Base-by-base conservation (phyloP, 768 basidiomycete genomes). In the Lactarius akahatsu region DNA sequence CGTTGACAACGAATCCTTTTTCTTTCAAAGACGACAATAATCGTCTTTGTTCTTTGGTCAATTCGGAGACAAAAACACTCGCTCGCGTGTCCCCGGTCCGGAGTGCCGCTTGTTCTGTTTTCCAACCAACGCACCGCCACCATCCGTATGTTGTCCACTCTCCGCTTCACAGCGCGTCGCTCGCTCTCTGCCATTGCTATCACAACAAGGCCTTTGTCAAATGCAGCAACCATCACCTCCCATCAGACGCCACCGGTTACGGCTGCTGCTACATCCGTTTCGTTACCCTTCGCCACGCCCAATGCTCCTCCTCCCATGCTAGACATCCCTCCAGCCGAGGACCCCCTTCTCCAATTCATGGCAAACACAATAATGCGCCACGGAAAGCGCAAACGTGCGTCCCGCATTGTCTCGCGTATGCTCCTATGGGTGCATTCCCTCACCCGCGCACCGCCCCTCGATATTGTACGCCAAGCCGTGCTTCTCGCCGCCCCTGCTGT, bases 371-470 rank as follows among this genome's bases (percentile, higher is more conserved):
- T 92, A 57, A 87, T 88, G 79, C 73, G 73, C 43, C 77, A 89
- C 73, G 93, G 93, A 38, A 81, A 86, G 63, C 84, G 87, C 64
- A 81, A 89, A 10, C 79, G 80, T 26, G 89, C 90, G 0, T 77
- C 84, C 0, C 82, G 81, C 38, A 78, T 79, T 50, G 81, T 87
- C 54, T 82, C 86, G 2, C 75, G 80, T n/a, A 87, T 84, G 70
- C 85, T 94, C n/a, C 75, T 86, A 20, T 80, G 87, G 72, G 84
- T 96, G 47, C 89, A 90, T 74, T 81, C 86, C 11, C 79, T 89
- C 65, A 96, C 93, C 18, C 82, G 87, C 62, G 83, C 86, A 8
- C 86, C 88, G n/a, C 90, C 94, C 0, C 79, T 94, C 40, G 91
- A 91, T 20, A 84, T 96, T 69, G 78, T 97, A 4, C 86, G 87